Conservation (phyloP, 2,329 filamentous ascomycete genomes). For the Ilyonectria sp. region DNA sequence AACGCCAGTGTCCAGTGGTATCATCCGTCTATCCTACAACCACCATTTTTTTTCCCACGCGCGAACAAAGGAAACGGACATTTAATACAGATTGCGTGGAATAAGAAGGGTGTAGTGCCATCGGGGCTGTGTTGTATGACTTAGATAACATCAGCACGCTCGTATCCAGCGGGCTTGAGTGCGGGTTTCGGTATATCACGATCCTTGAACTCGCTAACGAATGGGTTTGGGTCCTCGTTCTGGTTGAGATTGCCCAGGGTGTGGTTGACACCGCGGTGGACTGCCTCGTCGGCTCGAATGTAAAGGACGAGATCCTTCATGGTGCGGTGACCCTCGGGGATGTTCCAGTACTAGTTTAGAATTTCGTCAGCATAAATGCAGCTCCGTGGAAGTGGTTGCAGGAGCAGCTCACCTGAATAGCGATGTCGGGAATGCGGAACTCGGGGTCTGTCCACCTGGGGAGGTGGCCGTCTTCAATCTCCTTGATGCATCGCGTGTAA, state of each 20-base stretch:
- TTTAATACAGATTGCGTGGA: constrained; percentile 6
- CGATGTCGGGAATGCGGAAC: constrained; percentile 88
- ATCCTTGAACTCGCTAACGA: constrained; percentile 86
- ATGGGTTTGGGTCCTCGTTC: constrained; percentile 91
- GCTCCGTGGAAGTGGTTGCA: not conserved
- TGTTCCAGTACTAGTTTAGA: constrained; percentile 82
- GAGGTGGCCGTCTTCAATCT: constrained; percentile 87
- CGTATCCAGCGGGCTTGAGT: constrained; percentile 81
- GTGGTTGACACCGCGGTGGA: constrained; percentile 96
- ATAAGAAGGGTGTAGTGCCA: not conserved
- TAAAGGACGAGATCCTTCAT: constrained; percentile 93
- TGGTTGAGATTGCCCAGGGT: constrained; percentile 92
- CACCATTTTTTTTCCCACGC: constrained; percentile 5
- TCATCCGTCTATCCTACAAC: constrained; percentile 23
- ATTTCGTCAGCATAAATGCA: constrained; percentile 23
- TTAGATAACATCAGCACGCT: constrained; percentile 84
- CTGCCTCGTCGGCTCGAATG: constrained; percentile 90
- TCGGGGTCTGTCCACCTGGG: constrained; percentile 82
- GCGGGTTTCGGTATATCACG: constrained; percentile 76
- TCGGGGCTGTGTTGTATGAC: not conserved
- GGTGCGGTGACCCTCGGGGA: constrained; percentile 85
- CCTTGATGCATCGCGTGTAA: constrained; percentile 89
- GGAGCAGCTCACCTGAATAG: constrained; percentile 68
- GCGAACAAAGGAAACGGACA: constrained; percentile 6
- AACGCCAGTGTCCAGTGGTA: constrained; percentile 22